phyloP scores from a whole-genome alignment of 371 early-diverging fungal species.

The Smittium mucronatum region DNA sequence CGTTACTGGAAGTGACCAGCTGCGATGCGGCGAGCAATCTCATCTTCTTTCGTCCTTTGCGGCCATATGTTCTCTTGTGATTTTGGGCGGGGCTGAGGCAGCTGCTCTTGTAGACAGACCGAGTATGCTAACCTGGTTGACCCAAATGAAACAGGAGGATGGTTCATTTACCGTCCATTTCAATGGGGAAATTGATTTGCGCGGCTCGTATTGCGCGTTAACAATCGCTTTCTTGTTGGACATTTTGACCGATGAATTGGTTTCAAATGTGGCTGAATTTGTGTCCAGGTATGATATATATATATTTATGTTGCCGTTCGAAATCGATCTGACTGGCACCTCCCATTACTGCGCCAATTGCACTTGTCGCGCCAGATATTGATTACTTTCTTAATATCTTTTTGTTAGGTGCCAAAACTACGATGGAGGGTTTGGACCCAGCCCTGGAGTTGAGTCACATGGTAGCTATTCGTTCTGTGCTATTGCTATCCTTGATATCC shows the following conservation, averaged over 20 bases:
- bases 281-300: constrained; percentile 34
- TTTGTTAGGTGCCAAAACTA: constrained; percentile 63
- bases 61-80: constrained; percentile 31
- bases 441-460: constrained; percentile 88
- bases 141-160: constrained; percentile 70
- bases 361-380: too few species aligned
- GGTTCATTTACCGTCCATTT: constrained; percentile 84
- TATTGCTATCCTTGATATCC: constrained; percentile 70
- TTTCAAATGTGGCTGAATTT: constrained; percentile 52
- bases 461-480: constrained; percentile 96
- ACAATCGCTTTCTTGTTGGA: constrained; percentile 63
- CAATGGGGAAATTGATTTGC: constrained; percentile 88
- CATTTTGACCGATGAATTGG: constrained; percentile 65
- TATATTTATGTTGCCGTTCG: too few species aligned
- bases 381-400: not conserved
- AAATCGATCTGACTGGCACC: too few species aligned
- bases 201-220: constrained; percentile 85
- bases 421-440: constrained; percentile 88
- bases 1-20: not conserved
- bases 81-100: constrained; percentile 24
- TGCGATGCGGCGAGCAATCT: constrained; percentile 14
- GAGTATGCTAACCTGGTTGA: constrained; percentile 52
- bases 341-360: too few species aligned
- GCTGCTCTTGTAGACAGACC: constrained; percentile 19
- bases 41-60: constrained; percentile 51